phyloP scores from a whole-genome alignment of 2,329 filamentous ascomycete species.

The Penicillium decumbens region DNA sequence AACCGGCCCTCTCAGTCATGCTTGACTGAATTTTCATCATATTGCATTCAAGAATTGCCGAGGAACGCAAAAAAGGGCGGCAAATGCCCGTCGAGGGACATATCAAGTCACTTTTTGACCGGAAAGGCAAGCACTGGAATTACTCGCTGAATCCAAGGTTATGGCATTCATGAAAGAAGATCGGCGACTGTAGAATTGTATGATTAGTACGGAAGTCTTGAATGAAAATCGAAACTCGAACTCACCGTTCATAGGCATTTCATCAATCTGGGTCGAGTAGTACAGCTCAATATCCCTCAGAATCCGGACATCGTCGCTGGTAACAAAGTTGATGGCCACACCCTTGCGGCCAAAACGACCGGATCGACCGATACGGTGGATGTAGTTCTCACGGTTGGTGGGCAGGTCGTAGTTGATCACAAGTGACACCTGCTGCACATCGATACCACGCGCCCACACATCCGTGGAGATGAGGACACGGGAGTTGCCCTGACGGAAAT shows the following conservation, averaged over 20 bases:
- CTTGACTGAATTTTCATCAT: not conserved
- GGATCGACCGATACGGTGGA: conserved; percentile 98
- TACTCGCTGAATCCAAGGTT: not conserved
- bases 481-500: conserved; percentile 97
- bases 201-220: conserved; percentile 10
- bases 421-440: conserved; percentile 98
- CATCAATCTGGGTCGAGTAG: conserved; percentile 99
- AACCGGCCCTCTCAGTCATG: conserved; percentile 12
- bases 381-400: conserved; percentile 99
- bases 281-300: conserved; percentile 99
- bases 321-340: conserved; percentile 99
- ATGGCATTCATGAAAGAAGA: conserved; percentile 32
- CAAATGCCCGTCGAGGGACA: not conserved
- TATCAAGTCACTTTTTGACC: conserved; percentile 6
- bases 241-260: conserved; percentile 96
- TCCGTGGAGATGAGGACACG: conserved; percentile 98
- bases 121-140: conserved; percentile 1
- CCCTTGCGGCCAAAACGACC: conserved; percentile 99
- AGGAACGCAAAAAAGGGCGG: not conserved
- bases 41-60: not conserved
- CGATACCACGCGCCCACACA: conserved; percentile 97
- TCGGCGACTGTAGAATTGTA: conserved; percentile 28
- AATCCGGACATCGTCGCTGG: conserved; percentile 97
- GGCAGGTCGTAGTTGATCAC: conserved; percentile 99
- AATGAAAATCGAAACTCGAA: conserved; percentile 28